These are phyloP conservation scores for Colletotrichum australisinense DNA, from an alignment of 2,329 filamentous ascomycete species.

Conservation along the genomic window DNA sequence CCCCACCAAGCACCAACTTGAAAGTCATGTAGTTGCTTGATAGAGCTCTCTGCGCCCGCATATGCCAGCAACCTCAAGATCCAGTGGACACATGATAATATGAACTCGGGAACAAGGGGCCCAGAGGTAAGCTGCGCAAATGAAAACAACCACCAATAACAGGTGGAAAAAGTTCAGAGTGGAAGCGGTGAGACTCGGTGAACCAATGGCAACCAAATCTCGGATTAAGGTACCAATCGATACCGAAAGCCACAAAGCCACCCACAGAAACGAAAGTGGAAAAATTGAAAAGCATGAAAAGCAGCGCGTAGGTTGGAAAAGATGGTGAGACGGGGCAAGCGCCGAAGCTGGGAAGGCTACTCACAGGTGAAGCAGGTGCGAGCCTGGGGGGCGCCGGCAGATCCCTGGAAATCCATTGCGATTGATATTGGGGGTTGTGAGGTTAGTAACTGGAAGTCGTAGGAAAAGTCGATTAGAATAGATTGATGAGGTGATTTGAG, in stretches of 20 bases:
- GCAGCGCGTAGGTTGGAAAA: background rate
- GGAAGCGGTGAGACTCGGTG: constrained; percentile 14
- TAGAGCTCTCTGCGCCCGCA: background rate
- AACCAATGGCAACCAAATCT: constrained; percentile 23
- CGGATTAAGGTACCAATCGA: background rate
- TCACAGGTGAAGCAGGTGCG: constrained; percentile 64
- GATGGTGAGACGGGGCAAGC: background rate
- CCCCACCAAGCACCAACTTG: background rate
- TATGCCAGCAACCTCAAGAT: background rate
- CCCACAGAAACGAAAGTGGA: constrained; percentile 17
- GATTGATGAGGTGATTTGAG: background rate
- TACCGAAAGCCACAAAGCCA: constrained; percentile 19
- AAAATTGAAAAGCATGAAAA: background rate
- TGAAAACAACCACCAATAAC: constrained; percentile 22
- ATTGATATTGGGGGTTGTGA: constrained; percentile 21
- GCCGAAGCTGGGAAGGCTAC: constrained; percentile 42
- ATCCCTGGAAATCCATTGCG: constrained; percentile 49
- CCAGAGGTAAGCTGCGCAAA: constrained; percentile 13
- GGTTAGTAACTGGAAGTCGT: too few species aligned
- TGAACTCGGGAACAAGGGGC: background rate
- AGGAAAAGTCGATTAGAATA: too few species aligned
- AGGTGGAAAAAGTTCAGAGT: background rate
- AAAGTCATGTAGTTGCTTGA: background rate
- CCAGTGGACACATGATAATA: background rate
- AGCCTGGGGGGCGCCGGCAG: constrained; percentile 39